Evolutionary conservation across 2,329 filamentous ascomycete species (phyloP).

Genomic region (Epichloe elymi): DNA sequence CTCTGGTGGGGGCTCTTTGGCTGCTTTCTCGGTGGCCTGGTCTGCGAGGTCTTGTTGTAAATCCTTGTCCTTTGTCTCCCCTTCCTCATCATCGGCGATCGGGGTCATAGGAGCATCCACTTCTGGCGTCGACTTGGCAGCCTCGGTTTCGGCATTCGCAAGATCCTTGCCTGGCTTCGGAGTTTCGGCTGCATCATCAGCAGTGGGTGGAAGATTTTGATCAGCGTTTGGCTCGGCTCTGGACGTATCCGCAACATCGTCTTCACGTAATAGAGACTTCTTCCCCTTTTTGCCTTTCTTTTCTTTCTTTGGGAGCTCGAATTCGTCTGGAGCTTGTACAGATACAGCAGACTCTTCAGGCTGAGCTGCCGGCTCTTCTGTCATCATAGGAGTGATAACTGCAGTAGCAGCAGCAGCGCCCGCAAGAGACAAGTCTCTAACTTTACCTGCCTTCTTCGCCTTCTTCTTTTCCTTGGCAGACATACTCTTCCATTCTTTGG

Average conservation of each 20-base stretch:
- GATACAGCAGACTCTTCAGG: constrained; percentile 3
- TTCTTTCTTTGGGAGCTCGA: constrained; percentile 7
- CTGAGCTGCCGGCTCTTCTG: constrained; percentile 2
- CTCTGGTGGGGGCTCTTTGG: not conserved
- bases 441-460: constrained; percentile 11
- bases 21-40: not conserved
- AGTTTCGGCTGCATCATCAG: not conserved
- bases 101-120: not conserved
- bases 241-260: not conserved
- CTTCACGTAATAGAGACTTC: constrained; percentile 5
- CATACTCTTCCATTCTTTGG: constrained; percentile 7
- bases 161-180: not conserved
- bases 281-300: constrained; percentile 11
- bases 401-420: constrained; percentile 5
- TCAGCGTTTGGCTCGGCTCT: not conserved
- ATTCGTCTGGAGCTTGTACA: constrained; percentile 3
- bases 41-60: not conserved
- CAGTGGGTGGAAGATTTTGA: not conserved
- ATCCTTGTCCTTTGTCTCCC: not conserved
- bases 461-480: constrained; percentile 10
- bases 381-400: not conserved
- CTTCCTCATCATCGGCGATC: not conserved
- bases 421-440: constrained; percentile 3
- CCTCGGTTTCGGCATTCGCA: not conserved
- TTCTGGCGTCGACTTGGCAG: not conserved